A percentile compares a stretch with the other conserved stretches of the same genome.
Evolutionary conservation across 306 rosid species (phyloP).

Genomic region (Ammopiptanthus mongolicus): DNA sequence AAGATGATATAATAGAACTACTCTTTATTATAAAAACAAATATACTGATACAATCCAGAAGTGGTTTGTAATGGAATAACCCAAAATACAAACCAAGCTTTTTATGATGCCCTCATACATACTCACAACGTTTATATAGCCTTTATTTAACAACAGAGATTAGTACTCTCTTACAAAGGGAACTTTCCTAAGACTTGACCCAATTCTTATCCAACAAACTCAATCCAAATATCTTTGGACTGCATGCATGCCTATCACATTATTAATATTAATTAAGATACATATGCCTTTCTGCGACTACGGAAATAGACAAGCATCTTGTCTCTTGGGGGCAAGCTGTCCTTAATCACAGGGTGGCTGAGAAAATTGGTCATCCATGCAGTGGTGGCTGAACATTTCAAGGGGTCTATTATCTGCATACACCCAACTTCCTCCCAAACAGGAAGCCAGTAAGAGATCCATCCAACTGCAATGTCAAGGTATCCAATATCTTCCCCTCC

Average conservation of each 20-base stretch:
- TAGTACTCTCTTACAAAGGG: background rate
- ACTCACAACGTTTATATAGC: background rate
- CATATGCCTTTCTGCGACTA: background rate
- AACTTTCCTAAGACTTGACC: background rate
- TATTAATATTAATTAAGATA: background rate
- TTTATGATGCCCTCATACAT: background rate
- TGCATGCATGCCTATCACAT: background rate
- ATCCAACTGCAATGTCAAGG: slow-evolving; percentile 51
- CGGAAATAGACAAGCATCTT: slow-evolving; percentile 31
- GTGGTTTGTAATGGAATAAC: background rate
- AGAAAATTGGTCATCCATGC: slow-evolving; percentile 34
- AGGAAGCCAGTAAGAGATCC: slow-evolving; percentile 50
- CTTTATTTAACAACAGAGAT: background rate
- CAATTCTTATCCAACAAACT: background rate
- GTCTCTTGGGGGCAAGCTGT: slow-evolving; percentile 40
- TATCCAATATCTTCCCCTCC: slow-evolving; percentile 52
- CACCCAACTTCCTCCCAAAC: slow-evolving; percentile 47
- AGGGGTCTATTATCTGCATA: slow-evolving; percentile 31
- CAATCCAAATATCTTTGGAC: background rate
- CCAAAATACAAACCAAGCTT: background rate
- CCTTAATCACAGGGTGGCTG: slow-evolving; percentile 36
- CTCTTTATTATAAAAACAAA: too few relatives aligned
- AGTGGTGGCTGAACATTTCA: slow-evolving; percentile 25
- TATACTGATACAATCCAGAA: background rate
- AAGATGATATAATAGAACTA: too few relatives aligned